phyloP scores from a whole-genome alignment of 139 green algal genomes.

The Haematococcus lacustris region DNA sequence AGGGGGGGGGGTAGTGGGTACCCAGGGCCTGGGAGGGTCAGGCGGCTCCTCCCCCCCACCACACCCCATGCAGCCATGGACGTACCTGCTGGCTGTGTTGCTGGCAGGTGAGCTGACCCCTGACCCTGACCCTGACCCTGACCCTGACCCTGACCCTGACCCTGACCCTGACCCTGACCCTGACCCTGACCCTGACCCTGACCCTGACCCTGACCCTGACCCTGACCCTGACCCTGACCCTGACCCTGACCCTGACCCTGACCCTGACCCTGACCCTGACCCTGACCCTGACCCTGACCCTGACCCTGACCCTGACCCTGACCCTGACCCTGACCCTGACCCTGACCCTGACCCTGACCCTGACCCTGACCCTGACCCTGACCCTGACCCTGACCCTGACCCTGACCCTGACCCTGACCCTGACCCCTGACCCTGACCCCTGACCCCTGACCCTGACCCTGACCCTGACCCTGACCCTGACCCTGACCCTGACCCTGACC shows the following conservation, averaged over 20 bases:
- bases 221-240: neutral
- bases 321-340: neutral
- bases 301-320: neutral
- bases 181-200: neutral
- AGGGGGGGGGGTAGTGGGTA: too few relatives aligned
- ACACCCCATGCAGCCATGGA: constrained; percentile 14
- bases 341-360: neutral
- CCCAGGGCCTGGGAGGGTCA: neutral
- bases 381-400: neutral
- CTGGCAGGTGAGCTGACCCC: constrained; percentile 2
- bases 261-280: neutral
- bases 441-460: neutral
- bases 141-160: neutral
- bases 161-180: neutral
- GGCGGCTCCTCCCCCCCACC: neutral
- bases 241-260: neutral
- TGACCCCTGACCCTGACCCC: too few relatives aligned
- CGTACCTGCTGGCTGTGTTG: constrained; percentile 5
- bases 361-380: neutral
- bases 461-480: neutral
- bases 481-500: neutral
- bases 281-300: neutral
- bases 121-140: neutral
- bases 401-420: neutral
- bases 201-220: neutral